Base-by-base conservation (phyloP, 1,284 basidiomycete genomes). In the Cryptococcus floricola region DNA sequence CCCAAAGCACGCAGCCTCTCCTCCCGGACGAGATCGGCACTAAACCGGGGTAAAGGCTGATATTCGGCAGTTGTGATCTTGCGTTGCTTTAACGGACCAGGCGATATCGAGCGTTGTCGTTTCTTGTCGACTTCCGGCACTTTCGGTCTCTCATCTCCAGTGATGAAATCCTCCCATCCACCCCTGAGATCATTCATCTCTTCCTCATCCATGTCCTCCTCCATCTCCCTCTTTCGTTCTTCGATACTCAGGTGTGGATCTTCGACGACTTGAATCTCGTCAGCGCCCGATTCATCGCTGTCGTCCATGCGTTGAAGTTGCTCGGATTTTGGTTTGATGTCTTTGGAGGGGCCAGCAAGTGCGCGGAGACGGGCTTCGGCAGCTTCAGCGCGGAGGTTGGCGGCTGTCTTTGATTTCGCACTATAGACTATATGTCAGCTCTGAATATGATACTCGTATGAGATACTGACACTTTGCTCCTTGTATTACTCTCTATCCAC, bases 391-490 rank as follows among this genome's bases (percentile, higher is more conserved):
- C 74, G 59, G 39, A 73, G 55, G 19, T 70, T 66, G 0, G 71
- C 71, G 0, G 74, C 74, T 10, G 64, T 61, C 48, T 73, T 73
- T 2, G 70, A 73, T 48, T 68, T 70, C 3, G 73, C 73, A 2
- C 71, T 73, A 50, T 3, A 14, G 53, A 42, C 16, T 7, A 19
- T 7, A 16, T 8, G 39, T 42, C 39, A 42, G 39, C 19, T 42
- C 19, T 6, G 31, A 10, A 9, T 18, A 31, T 48, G 3, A 28
- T 18, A 25, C 18, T 31, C 46, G 16, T 13, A 10, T 5, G 9
- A 19, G 19, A 25, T 4, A 47, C 71, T 59, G 55, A 75, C 73
- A 64, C 52, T 60, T 69, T 76, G 4, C 74, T 72, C 13, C 59
- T 41, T 1, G 67, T 70, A 46, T 63, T 74, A 1, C 73, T 71